Base-by-base conservation (phyloP, 352 stramenopile species). In the Globisporangium radiosum region DNA sequence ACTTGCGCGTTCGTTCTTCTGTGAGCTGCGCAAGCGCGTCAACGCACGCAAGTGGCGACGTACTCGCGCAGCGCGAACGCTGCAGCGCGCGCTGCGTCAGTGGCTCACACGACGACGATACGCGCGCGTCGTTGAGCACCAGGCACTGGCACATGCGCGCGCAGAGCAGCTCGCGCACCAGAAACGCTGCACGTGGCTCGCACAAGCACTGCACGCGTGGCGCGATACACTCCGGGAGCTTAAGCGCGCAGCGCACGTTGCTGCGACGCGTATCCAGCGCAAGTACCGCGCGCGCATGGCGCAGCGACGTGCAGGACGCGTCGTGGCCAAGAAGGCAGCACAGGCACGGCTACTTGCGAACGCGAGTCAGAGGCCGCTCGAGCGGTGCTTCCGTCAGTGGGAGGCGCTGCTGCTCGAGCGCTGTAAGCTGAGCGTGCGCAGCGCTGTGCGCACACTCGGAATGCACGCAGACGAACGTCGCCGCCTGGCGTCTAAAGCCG, bases 351-450 rank as follows among this genome's bases (percentile, higher is more conserved):
- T 89, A 36, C 48, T 92, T 14, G 72, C 69, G 17, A 65, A 69
- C 43, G 66, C 75, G 1, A 70, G 75, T 5, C 65, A 73, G 54
- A 89, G 85, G 42, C 82, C 79, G 8, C 51, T 90, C 3, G 78
- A 84, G 53, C 67, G 72, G 2, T 82, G 68, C 42, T 92, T 92
- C 54, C 76, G 68, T 17, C 64, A 62, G 47, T 90, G 82, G 82
- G 78, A 90, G 49, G 55, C 59, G 7, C 39, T 60, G 0, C 7
- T 87, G 51, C 68, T 90, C 0, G 75, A 92, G 54, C 81, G 78
- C 42, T 68, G 60, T 19, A 59, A 75, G 0, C 47, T 87, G 37
- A 65, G 61, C 13, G 65, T 90, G 13, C 68, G 77, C 10, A 75
- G 66, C 33, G 68, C 70, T 5, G 19, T 25, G 19, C 19, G 19